Conservation (phyloP, 495 filamentous ascomycete genomes). For the Penicillium paradoxum region DNA sequence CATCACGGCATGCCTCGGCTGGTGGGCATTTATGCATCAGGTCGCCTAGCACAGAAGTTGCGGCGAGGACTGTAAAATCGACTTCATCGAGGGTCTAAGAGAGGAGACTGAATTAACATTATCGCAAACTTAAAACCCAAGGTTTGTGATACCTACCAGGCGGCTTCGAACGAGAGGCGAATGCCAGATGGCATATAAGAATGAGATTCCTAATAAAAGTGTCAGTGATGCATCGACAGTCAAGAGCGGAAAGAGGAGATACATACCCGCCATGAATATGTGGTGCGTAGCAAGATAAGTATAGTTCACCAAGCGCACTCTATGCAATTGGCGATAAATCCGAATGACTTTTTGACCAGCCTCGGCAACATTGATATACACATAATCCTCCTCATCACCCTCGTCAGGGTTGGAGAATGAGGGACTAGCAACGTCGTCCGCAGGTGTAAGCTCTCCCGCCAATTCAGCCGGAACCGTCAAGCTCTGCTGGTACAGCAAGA, state of each 20-base stretch:
- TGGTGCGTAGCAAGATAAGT: conserved; percentile 97
- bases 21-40: conserved; percentile 74
- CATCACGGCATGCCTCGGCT: conserved; percentile 81
- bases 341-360: conserved; percentile 89
- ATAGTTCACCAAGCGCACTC: conserved; percentile 86
- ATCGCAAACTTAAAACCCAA: not conserved
- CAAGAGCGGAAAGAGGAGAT: not conserved
- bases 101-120: conserved; percentile 7
- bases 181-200: conserved; percentile 96
- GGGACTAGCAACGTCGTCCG: conserved; percentile 62
- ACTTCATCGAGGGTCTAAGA: conserved; percentile 84
- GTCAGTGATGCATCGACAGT: conserved; percentile 12
- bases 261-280: conserved; percentile 85
- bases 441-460: conserved; percentile 69
- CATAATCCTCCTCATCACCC: conserved; percentile 80
- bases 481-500: conserved; percentile 92
- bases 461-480: conserved; percentile 80
- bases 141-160: conserved; percentile 55
- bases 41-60: conserved; percentile 78
- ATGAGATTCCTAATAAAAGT: conserved; percentile 67
- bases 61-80: conserved; percentile 92
- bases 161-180: conserved; percentile 79
- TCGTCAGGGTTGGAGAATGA: conserved; percentile 52
- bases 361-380: conserved; percentile 91
- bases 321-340: conserved; percentile 84